phyloP scores from a whole-genome alignment of 495 filamentous ascomycete genomes.

The Talaromyces ruber region DNA sequence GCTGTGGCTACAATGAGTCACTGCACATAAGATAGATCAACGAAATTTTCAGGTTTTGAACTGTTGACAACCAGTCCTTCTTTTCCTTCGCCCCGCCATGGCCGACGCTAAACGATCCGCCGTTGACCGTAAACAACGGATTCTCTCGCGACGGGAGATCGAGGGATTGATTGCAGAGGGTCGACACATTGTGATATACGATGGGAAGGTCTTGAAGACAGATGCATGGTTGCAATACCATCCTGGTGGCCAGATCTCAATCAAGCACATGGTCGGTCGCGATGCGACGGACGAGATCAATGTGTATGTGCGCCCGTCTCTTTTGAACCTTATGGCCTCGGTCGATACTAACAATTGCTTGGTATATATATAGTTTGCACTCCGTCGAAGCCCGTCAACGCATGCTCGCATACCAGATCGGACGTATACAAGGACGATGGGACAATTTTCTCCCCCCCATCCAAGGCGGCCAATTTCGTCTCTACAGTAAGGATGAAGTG shows the following conservation, averaged over 20 bases:
- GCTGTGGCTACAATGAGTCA: neutral
- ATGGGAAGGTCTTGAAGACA: conserved; percentile 72
- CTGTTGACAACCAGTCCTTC: neutral
- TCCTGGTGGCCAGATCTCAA: conserved; percentile 87
- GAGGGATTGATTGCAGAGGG: conserved; percentile 85
- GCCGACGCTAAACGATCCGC: conserved; percentile 3
- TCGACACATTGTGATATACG: conserved; percentile 70
- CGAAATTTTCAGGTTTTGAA: neutral
- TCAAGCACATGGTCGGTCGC: conserved; percentile 89
- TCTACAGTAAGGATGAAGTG: conserved; percentile 30
- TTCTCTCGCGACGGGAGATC: conserved; percentile 65
- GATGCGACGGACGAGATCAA: conserved; percentile 96
- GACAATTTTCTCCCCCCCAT: conserved; percentile 85
- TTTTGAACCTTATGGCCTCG: neutral
- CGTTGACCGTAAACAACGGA: conserved; percentile 33
- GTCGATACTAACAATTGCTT: neutral
- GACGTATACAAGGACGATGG: conserved; percentile 75
- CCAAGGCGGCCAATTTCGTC: conserved; percentile 79
- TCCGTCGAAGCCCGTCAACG: conserved; percentile 64
- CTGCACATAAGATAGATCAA: neutral
- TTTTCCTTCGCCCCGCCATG: neutral
- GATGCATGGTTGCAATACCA: conserved; percentile 86
- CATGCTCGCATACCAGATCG: conserved; percentile 81
- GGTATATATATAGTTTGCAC: conserved; percentile 54
- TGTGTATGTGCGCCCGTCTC: conserved; percentile 46